Percentiles rank a stretch among this genome's conserved stretches.
phyloP scores from a whole-genome alignment of 2,329 filamentous ascomycete species.

The Fusarium devonianum region DNA sequence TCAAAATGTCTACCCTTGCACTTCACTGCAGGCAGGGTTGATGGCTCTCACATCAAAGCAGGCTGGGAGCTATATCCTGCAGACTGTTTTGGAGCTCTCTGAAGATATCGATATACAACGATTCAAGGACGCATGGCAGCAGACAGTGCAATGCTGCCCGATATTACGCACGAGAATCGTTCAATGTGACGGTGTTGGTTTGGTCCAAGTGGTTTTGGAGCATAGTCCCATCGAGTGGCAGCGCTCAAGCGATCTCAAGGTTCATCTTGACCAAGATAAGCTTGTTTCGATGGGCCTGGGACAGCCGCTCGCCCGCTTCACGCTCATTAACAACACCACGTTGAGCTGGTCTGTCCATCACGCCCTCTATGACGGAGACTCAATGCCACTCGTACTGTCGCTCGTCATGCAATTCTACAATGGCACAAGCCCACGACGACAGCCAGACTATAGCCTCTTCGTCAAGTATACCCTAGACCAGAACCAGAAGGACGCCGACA shows the following conservation, averaged over 20 bases:
- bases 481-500: neutral
- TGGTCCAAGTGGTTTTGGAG: constrained; percentile 54
- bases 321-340: constrained; percentile 43
- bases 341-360: constrained; percentile 42
- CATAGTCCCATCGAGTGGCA: constrained; percentile 44
- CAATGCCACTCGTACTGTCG: constrained; percentile 5
- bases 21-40: constrained; percentile 47
- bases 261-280: constrained; percentile 49
- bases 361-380: constrained; percentile 56
- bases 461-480: neutral
- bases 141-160: neutral
- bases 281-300: constrained; percentile 49
- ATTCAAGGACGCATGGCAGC: constrained; percentile 26
- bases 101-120: neutral
- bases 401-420: neutral
- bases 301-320: constrained; percentile 51
- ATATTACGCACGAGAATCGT: constrained; percentile 57
- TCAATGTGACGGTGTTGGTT: constrained; percentile 49
- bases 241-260: constrained; percentile 36
- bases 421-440: neutral
- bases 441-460: neutral
- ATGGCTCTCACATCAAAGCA: constrained; percentile 41
- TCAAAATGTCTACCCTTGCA: constrained; percentile 48
- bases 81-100: constrained; percentile 13
- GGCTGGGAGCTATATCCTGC: constrained; percentile 27